phyloP scores from a whole-genome alignment of 164 flowering plant genomes.

The Chloranthus sessilifolius region DNA sequence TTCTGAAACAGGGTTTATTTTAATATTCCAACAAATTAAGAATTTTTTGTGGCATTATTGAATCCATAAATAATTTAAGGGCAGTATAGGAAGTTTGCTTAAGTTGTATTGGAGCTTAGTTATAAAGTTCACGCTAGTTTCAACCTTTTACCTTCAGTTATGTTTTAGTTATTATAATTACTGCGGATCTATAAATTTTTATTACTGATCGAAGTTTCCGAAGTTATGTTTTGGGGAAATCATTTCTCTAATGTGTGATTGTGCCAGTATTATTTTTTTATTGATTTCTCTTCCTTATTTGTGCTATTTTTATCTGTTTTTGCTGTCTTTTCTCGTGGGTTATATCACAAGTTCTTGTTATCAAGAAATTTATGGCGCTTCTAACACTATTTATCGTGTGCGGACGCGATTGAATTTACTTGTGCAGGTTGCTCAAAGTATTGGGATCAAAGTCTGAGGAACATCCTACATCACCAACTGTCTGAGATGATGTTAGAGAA shows the following conservation, averaged over 20 bases:
- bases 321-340: not conserved
- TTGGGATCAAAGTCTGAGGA: constrained; percentile 63
- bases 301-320: not conserved
- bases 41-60: too few relatives aligned
- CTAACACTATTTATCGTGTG: not conserved
- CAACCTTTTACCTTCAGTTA: too few relatives aligned
- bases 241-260: not conserved
- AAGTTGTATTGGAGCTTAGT: too few relatives aligned
- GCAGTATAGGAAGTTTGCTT: too few relatives aligned
- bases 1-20: too few relatives aligned
- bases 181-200: too few relatives aligned
- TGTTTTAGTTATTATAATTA: too few relatives aligned
- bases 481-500: too few relatives aligned
- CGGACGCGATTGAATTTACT: not conserved
- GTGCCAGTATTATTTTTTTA: not conserved
- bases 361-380: not conserved
- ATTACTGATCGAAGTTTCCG: too few relatives aligned
- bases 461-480: not conserved
- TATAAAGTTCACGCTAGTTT: too few relatives aligned
- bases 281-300: not conserved
- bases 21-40: too few relatives aligned
- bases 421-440: constrained; percentile 83
- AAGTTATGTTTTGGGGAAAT: not conserved
- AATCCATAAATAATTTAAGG: too few relatives aligned
- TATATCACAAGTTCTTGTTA: not conserved